A percentile compares a stretch with the other conserved stretches of the same genome.
Conservation (phyloP, 2,329 filamentous ascomycete genomes). For the Hymenoscyphus repandus region DNA sequence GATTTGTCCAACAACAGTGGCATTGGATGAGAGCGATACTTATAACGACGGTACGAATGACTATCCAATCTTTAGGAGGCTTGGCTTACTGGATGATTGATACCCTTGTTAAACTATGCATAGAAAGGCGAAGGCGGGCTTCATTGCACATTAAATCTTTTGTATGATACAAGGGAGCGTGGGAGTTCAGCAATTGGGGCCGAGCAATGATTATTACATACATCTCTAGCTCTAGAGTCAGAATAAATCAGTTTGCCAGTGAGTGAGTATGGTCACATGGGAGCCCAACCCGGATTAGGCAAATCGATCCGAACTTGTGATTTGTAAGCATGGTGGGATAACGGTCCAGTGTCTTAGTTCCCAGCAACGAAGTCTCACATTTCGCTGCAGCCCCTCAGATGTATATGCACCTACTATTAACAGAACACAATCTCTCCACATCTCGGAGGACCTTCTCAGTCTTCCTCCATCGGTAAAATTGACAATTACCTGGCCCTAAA, state of each 20-base stretch:
- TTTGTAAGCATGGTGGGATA: too few relatives aligned
- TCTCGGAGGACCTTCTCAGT: too few relatives aligned
- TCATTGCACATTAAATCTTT: neutral
- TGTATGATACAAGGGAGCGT: neutral
- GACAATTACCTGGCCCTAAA: too few relatives aligned
- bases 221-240: neutral
- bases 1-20: neutral
- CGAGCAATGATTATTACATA: neutral
- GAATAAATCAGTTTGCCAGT: neutral
- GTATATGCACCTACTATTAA: too few relatives aligned
- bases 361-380: too few relatives aligned
- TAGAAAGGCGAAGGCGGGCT: neutral
- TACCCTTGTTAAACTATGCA: conserved; percentile 8
- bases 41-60: neutral
- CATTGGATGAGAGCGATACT: neutral
- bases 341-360: too few relatives aligned
- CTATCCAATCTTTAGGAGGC: neutral
- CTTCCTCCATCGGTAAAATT: too few relatives aligned
- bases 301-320: too few relatives aligned
- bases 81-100: conserved; percentile 5
- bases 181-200: neutral
- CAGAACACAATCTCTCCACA: too few relatives aligned
- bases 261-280: too few relatives aligned
- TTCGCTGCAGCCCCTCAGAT: too few relatives aligned
- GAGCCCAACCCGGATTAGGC: too few relatives aligned